Conservation (phyloP, 202 grass and related monocot species). For the Hordeum pubiflorum region DNA sequence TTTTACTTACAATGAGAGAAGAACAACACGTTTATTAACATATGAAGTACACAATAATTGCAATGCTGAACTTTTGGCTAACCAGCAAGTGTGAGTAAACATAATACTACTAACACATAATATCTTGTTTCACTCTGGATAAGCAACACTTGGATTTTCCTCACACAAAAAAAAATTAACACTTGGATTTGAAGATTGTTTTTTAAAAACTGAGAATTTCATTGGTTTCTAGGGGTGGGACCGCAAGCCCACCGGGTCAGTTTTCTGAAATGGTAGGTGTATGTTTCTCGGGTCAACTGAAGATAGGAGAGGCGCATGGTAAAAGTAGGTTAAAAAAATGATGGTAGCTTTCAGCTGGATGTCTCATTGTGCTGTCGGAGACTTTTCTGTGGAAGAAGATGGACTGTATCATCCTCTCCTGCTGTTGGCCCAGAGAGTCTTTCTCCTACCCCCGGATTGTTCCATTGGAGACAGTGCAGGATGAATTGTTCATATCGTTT, state of each 20-base stretch:
- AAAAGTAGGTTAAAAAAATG: slow-evolving; percentile 30
- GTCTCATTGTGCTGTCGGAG: slow-evolving; percentile 30
- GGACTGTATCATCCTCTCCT: slow-evolving; percentile 1
- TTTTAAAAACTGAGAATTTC: background rate
- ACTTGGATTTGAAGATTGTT: background rate
- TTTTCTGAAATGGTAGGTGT: background rate
- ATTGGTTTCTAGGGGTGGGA: background rate
- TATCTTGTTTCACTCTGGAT: background rate
- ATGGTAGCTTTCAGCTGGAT: slow-evolving; percentile 39
- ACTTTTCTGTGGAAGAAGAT: slow-evolving; percentile 27
- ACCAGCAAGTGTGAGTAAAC: background rate
- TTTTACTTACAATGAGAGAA: background rate
- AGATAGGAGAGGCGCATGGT: background rate
- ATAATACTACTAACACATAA: background rate
- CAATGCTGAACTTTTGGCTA: background rate
- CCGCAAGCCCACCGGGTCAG: slow-evolving; percentile 16
- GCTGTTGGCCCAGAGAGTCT: background rate
- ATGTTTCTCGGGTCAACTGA: slow-evolving; percentile 24
- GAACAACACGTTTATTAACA: background rate
- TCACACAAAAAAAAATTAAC: background rate
- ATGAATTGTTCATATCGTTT: background rate
- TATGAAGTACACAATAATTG: background rate
- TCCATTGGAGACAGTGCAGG: background rate
- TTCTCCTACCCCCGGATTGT: background rate
- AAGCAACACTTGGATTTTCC: background rate